These are phyloP conservation scores for Plasmodium gonderi DNA, from an alignment of 169 alveolate genomes.

Conservation along the genomic window DNA sequence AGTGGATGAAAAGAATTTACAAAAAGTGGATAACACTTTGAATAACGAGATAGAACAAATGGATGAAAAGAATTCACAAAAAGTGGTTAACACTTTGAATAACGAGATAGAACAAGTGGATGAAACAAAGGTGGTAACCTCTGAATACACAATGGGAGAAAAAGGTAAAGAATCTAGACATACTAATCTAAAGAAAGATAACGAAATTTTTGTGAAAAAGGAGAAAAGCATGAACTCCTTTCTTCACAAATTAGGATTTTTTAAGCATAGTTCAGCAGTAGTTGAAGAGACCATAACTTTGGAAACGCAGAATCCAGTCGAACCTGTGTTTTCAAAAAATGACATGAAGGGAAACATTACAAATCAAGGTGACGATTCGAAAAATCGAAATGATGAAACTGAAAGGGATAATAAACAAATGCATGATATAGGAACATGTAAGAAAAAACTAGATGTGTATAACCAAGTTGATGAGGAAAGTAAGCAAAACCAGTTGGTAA, in stretches of 20 bases:
- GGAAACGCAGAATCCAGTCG: neutral
- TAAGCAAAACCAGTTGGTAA: neutral
- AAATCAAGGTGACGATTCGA: neutral
- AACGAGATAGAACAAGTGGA: constrained; percentile 2
- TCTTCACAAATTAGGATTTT: constrained; percentile 56
- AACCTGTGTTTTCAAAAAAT: neutral
- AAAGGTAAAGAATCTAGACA: neutral
- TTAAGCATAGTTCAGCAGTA: neutral
- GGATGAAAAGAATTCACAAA: neutral
- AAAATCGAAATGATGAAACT: neutral
- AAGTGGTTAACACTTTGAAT: neutral
- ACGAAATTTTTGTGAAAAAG: neutral
- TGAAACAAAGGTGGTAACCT: neutral
- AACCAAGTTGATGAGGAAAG: neutral
- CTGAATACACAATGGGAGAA: neutral
- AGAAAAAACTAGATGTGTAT: neutral
- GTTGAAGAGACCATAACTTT: neutral
- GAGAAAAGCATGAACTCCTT: constrained; percentile 53
- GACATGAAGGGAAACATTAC: neutral
- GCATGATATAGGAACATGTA: neutral
- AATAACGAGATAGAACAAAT: neutral
- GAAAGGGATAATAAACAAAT: neutral
- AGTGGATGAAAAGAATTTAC: neutral
- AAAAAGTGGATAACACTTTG: neutral
- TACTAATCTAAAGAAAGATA: neutral